Evolutionary conservation across 2,329 filamentous ascomycete genomes (phyloP), one percentile per base, ranked within the genome.

Genomic region (Fusarium papillatum): DNA sequence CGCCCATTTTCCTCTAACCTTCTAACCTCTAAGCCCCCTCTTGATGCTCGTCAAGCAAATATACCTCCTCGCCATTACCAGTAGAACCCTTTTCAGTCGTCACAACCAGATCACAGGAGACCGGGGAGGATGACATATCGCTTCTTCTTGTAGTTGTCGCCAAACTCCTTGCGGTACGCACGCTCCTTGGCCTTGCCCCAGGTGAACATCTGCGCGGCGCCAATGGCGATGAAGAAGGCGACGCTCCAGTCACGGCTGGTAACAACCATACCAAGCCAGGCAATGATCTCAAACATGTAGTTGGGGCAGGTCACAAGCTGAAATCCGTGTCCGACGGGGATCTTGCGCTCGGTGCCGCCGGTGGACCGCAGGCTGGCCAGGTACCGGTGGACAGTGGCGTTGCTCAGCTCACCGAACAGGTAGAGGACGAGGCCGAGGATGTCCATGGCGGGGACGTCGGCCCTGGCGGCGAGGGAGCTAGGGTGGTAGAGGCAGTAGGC

Each of bases 131-230:
- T 94, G 71, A 91, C 92, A 82, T 89, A 96, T 81, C 91, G 91
- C 95, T 99, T 98, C 88, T 93, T 96, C 93, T 96, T 96, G 87
- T 99, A 99, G 86, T 93, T 94, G 83, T 96, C 94, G 48, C 94
- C 94, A 84, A 98, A 98, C 84, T 98, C 95, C 84, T 94, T 93
- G 80, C 97, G 92, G 84, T 98, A 97, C 68, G 95, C 92, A 82
- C 88, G 91, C 89, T 99, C 97, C 90, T 98, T 98, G 88, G 95
- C 96, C 85, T 90, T 91, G 46, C 93, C 96, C 97, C 97, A 99
- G 64, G 88, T 84, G 69, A 90, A 91, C 97, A 99, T 98, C 85
- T 96, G 95, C 29, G 86, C 89, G 19, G 89, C 90, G 39, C 95
- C 95, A 64, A 95, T 88, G 29, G 88, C 83, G 72, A 94, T 92